Conservation (phyloP, 306 rosid genomes). For the Chamaecrista fasciculata region DNA sequence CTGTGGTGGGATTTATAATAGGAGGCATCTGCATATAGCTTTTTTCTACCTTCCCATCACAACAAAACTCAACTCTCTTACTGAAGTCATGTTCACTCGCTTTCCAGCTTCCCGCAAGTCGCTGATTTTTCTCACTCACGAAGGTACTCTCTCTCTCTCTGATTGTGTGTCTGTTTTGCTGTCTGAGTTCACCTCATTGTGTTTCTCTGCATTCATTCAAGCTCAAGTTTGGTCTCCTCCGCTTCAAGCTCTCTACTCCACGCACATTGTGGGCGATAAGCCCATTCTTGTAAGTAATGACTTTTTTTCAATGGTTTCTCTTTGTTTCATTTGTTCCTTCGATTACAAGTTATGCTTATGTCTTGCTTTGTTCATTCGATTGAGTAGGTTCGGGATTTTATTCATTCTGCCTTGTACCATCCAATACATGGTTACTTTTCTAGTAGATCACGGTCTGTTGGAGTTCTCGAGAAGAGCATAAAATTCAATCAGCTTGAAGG, state of each 20-base stretch:
- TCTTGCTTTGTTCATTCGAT: neutral
- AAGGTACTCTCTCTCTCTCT: conserved; percentile 43
- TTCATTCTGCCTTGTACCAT: conserved; percentile 87
- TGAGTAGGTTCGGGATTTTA: conserved; percentile 86
- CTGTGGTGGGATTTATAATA: no score
- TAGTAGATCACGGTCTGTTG: conserved; percentile 68
- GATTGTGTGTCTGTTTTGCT: neutral
- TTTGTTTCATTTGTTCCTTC: neutral
- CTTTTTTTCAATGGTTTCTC: neutral
- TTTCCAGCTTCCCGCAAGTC: conserved; percentile 19
- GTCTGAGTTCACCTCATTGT: conserved; percentile 7
- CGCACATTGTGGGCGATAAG: conserved; percentile 67
- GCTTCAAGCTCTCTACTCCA: conserved; percentile 54
- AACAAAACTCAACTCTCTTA: no score
- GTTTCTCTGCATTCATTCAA: conserved; percentile 38
- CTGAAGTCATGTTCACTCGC: conserved; percentile 30
- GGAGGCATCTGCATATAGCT: no score
- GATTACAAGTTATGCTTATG: neutral
- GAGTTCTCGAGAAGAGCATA: conserved; percentile 63
- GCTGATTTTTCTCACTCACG: conserved; percentile 24
- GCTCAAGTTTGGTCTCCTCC: conserved; percentile 38
- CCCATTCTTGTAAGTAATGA: conserved; percentile 69
- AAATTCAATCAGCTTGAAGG: conserved; percentile 81
- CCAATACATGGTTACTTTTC: conserved; percentile 81
- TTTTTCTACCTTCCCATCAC: no score